These are phyloP conservation scores for Gyromitra esculenta DNA, from an alignment of 2,329 filamentous ascomycete species.

Conservation along the genomic window DNA sequence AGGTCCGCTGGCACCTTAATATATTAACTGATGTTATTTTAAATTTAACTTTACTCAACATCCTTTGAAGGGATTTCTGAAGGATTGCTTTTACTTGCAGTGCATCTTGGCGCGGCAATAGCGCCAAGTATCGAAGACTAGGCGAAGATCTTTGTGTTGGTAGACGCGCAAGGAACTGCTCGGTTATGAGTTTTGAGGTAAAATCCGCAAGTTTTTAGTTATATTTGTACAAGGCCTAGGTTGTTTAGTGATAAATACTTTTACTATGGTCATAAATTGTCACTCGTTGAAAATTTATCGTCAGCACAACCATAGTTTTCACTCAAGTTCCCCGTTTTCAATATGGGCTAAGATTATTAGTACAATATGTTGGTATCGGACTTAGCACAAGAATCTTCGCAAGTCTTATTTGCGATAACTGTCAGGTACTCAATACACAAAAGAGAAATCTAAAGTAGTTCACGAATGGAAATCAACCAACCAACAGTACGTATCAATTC, in stretches of 20 bases:
- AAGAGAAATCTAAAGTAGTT: not conserved
- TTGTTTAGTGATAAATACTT: not conserved
- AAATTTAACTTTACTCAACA: not conserved
- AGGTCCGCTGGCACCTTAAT: not conserved
- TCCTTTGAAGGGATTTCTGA: not conserved
- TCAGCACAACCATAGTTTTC: not conserved
- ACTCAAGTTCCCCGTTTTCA: not conserved
- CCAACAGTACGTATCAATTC: not conserved
- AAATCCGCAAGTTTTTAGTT: too few species aligned
- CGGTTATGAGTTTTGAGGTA: too few species aligned
- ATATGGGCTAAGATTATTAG: not conserved
- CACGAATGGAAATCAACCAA: not conserved
- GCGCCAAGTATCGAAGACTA: too few species aligned
- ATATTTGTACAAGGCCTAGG: too few species aligned
- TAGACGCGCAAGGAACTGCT: too few species aligned
- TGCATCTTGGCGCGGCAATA: too few species aligned
- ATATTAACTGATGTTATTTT: not conserved
- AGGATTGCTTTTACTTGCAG: not conserved
- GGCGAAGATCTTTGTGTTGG: too few species aligned
- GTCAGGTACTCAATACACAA: constrained; percentile 17
- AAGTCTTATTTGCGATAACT: not conserved
- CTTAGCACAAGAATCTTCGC: not conserved
- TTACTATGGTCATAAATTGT: not conserved
- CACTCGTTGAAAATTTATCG: not conserved
- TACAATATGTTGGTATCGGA: not conserved